Percentiles rank a stretch among this genome's conserved stretches.
Conservation (phyloP, 805 yeast species). For the Torulaspora maleeae region DNA sequence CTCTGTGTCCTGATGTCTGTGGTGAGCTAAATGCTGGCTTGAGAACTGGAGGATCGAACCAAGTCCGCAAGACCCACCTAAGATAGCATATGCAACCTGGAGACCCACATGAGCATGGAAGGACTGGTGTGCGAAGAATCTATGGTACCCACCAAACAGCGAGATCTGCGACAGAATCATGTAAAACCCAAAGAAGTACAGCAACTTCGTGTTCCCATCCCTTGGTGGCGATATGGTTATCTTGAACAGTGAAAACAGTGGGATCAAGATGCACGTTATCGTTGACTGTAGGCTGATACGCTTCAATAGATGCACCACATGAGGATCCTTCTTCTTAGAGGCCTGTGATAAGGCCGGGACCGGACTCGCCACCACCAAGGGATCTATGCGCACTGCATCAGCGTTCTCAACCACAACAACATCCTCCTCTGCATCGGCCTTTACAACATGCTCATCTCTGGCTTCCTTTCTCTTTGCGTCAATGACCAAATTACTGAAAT, state of each 20-base stretch:
- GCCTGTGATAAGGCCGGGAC: constrained; percentile 1
- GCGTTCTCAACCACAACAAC: not conserved
- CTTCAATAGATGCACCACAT: constrained; percentile 25
- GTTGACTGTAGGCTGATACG: constrained; percentile 25
- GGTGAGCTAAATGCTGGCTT: constrained; percentile 74
- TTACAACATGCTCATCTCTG: constrained; percentile 11
- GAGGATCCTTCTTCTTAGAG: constrained; percentile 22
- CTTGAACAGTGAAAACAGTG: constrained; percentile 24
- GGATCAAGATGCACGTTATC: constrained; percentile 22
- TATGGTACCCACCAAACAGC: constrained; percentile 29
- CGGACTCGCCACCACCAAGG: not conserved
- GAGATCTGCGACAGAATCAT: constrained; percentile 19
- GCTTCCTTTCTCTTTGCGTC: constrained; percentile 1
- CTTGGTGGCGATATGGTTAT: constrained; percentile 19
- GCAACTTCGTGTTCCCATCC: constrained; percentile 10
- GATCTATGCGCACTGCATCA: not conserved
- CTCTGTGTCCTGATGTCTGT: constrained; percentile 81
- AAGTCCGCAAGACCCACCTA: constrained; percentile 28
- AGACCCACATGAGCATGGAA: constrained; percentile 22
- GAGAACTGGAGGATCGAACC: constrained; percentile 27
- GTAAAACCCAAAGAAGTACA: constrained; percentile 16
- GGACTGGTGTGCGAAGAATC: constrained; percentile 26
- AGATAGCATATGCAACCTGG: constrained; percentile 19
- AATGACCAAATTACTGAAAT: constrained; percentile 17
- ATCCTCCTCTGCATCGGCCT: constrained; percentile 8